phyloP scores from a whole-genome alignment of 805 yeast species.

The Candida pseudofarinosa region DNA sequence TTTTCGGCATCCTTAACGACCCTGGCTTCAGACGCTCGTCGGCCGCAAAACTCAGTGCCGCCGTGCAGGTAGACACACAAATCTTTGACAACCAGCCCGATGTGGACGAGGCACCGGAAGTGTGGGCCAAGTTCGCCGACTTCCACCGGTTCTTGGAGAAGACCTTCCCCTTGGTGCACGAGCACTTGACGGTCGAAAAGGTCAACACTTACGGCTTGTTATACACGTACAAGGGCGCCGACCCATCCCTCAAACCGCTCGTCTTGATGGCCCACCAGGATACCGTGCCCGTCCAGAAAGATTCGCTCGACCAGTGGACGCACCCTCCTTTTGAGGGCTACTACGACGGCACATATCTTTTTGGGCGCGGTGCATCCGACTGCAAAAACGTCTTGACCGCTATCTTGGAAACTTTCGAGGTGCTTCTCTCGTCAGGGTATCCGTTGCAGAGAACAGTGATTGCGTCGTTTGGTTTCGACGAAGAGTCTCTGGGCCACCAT shows the following conservation, averaged over 20 bases:
- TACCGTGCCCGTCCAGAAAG: slow-evolving; percentile 69
- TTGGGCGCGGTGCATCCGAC: slow-evolving; percentile 79
- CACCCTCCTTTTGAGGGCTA: slow-evolving; percentile 58
- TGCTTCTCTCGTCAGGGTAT: slow-evolving; percentile 47
- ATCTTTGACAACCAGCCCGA: slow-evolving; percentile 50
- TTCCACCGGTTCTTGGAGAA: slow-evolving; percentile 52
- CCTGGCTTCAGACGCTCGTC: slow-evolving; percentile 27
- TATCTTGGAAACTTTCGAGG: slow-evolving; percentile 63
- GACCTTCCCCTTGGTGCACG: slow-evolving; percentile 52
- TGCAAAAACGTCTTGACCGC: slow-evolving; percentile 68
- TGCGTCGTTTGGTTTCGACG: slow-evolving; percentile 74
- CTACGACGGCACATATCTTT: slow-evolving; percentile 61
- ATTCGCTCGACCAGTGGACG: slow-evolving; percentile 56
- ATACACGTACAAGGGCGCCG: slow-evolving; percentile 56
- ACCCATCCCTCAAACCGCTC: slow-evolving; percentile 60
- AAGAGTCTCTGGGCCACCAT: slow-evolving; percentile 60
- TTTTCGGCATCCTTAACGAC: slow-evolving; percentile 22
- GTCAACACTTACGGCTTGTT: slow-evolving; percentile 64
- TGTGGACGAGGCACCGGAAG: slow-evolving; percentile 48
- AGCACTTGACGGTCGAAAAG: slow-evolving; percentile 45
- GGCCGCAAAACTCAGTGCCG: slow-evolving; percentile 46
- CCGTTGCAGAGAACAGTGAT: slow-evolving; percentile 60
- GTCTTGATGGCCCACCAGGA: slow-evolving; percentile 76
- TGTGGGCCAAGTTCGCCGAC: slow-evolving; percentile 35
- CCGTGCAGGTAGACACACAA: slow-evolving; percentile 64